These are phyloP conservation scores for Nemania sp. DNA, from an alignment of 2,329 filamentous ascomycete species.

Conservation along the genomic window DNA sequence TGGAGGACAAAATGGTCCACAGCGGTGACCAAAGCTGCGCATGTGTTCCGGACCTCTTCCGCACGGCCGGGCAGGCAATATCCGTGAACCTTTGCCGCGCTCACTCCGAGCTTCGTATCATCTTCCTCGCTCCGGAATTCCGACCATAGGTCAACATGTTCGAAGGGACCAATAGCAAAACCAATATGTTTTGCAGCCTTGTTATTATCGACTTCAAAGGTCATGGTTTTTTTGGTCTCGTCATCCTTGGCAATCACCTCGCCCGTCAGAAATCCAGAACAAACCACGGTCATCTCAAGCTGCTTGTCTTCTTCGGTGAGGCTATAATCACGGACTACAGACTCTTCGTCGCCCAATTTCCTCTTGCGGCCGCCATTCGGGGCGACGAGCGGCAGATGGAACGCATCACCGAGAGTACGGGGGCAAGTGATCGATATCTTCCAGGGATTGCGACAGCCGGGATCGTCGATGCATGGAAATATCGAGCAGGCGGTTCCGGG, in stretches of 20 bases:
- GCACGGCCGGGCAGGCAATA: constrained; percentile 86
- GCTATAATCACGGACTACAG: constrained; percentile 39
- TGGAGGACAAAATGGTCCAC: constrained; percentile 90
- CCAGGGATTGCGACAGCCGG: constrained; percentile 80
- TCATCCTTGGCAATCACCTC: constrained; percentile 78
- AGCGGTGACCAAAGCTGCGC: constrained; percentile 79
- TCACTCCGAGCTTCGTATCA: constrained; percentile 85
- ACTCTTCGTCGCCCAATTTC: constrained; percentile 47
- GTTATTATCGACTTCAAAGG: constrained; percentile 75
- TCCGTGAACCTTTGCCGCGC: constrained; percentile 84
- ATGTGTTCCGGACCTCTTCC: constrained; percentile 84
- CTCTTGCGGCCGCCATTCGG: constrained; percentile 42
- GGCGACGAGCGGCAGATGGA: constrained; percentile 52
- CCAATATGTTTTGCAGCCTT: constrained; percentile 87
- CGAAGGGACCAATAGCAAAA: constrained; percentile 92
- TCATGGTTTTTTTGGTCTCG: constrained; percentile 81
- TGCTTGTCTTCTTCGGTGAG: constrained; percentile 79
- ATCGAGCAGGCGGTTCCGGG: constrained; percentile 81
- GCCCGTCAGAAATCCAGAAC: constrained; percentile 85
- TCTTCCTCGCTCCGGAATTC: constrained; percentile 89
- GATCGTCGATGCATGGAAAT: constrained; percentile 92
- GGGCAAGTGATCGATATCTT: constrained; percentile 86
- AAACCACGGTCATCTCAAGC: constrained; percentile 86
- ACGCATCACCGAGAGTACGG: constrained; percentile 79
- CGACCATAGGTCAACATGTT: constrained; percentile 82